Conservation (phyloP, 768 basidiomycete species). For the Calocera viscosa region DNA sequence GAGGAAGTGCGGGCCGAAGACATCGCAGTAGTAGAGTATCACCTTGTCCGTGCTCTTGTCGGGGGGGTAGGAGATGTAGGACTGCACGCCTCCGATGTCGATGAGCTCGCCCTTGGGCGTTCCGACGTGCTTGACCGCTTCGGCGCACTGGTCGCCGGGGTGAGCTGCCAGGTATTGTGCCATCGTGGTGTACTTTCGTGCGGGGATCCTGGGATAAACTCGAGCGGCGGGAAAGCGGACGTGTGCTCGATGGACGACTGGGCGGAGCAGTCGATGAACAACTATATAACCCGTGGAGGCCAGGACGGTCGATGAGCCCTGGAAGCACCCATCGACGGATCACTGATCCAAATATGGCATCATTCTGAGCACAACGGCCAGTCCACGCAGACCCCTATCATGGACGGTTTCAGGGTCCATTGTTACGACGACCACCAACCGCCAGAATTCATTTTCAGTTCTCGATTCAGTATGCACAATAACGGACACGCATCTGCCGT, state of each 20-base stretch:
- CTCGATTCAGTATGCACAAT: no score
- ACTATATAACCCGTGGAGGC: background rate
- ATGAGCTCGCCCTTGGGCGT: constrained; percentile 34
- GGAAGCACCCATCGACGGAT: background rate
- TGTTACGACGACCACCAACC: no score
- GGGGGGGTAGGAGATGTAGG: constrained; percentile 44
- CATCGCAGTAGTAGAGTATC: constrained; percentile 46
- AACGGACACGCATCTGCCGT: no score
- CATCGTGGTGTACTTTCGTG: constrained; percentile 4
- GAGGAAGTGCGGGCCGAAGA: constrained; percentile 46
- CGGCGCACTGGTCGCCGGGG: constrained; percentile 43
- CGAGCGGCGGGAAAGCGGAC: background rate
- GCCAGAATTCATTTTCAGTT: no score
- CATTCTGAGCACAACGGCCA: background rate
- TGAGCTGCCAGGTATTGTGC: constrained; percentile 29
- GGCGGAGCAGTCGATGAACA: background rate
- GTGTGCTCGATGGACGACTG: background rate
- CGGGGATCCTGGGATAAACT: background rate
- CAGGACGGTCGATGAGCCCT: background rate
- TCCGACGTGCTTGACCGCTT: constrained; percentile 41
- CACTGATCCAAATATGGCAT: background rate
- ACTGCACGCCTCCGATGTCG: constrained; percentile 35
- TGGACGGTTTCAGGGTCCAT: background rate
- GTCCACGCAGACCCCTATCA: background rate
- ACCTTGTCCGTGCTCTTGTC: constrained; percentile 31